Evolutionary conservation across 345 rosid species (phyloP).

Genomic region (Hevea brasiliensis): DNA sequence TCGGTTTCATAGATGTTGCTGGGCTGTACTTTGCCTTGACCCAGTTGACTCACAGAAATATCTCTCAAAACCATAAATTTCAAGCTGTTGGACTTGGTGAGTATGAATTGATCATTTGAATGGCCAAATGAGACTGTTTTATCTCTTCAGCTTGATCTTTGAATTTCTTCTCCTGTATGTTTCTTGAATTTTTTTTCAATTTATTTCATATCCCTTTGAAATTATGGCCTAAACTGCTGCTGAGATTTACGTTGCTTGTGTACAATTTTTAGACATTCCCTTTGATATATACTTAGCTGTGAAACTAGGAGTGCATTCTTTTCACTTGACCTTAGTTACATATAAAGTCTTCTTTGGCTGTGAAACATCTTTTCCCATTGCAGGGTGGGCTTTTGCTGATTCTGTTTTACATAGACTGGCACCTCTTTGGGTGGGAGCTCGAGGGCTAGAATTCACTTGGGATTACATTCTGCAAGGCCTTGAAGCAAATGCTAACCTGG

Average conservation of each 20-base stretch:
- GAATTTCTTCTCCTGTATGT: background rate
- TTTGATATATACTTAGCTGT: background rate
- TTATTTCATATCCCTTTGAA: background rate
- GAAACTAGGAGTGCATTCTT: background rate
- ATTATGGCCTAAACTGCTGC: background rate
- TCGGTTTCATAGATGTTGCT: conserved; percentile 94
- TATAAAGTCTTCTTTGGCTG: background rate
- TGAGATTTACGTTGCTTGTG: background rate
- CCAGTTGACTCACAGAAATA: conserved; percentile 90
- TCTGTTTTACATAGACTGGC: conserved; percentile 91
- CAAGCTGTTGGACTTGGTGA: conserved; percentile 97
- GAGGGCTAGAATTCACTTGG: conserved; percentile 97
- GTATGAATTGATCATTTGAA: conserved; percentile 27
- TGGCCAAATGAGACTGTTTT: background rate
- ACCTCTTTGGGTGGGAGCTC: conserved; percentile 95
- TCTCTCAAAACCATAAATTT: conserved; percentile 94
- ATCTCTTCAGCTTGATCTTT: background rate
- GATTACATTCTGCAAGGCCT: conserved; percentile 87
- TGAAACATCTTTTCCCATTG: conserved; percentile 14
- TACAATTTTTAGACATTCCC: background rate
- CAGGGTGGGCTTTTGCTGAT: conserved; percentile 99
- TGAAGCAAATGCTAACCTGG: conserved; percentile 97
- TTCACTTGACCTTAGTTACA: background rate
- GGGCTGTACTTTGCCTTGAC: conserved; percentile 91
- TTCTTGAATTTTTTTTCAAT: background rate